Percentiles rank a stretch among this genome's conserved stretches.
Conservation (phyloP, 2,329 filamentous ascomycete species). For the Arthrobotrys musiformis region DNA sequence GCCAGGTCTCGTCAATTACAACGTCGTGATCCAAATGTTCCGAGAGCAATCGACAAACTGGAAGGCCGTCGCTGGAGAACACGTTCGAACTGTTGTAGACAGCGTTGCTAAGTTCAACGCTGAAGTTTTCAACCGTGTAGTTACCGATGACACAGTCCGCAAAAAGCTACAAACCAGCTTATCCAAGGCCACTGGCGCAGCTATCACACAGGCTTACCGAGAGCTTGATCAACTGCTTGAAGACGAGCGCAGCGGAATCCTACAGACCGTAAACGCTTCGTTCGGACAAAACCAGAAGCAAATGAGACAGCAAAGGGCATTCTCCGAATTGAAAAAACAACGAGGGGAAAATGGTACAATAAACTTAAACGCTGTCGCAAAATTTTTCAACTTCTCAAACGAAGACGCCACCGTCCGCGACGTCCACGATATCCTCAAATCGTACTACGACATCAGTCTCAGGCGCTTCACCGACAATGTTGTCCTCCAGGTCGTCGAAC, state of each 20-base stretch:
- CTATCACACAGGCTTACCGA: conserved; percentile 66
- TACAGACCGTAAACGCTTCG: conserved; percentile 68
- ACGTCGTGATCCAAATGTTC: conserved; percentile 66
- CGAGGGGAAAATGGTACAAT: conserved; percentile 53
- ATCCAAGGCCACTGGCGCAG: conserved; percentile 64
- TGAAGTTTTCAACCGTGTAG: conserved; percentile 64
- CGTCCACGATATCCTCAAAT: conserved; percentile 71
- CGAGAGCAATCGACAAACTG: conserved; percentile 69
- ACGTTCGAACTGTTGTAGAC: conserved; percentile 62
- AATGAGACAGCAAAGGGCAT: conserved; percentile 59
- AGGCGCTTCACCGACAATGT: conserved; percentile 74
- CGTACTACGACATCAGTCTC: conserved; percentile 72
- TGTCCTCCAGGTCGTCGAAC: conserved; percentile 69
- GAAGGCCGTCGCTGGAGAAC: conserved; percentile 65
- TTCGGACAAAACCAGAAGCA: conserved; percentile 67
- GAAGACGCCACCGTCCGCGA: conserved; percentile 62
- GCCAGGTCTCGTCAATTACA: conserved; percentile 64
- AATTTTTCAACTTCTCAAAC: conserved; percentile 45
- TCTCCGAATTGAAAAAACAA: conserved; percentile 54
- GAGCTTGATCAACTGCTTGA: conserved; percentile 68
- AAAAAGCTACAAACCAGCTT: conserved; percentile 65
- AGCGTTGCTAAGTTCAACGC: conserved; percentile 62
- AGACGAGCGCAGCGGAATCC: conserved; percentile 66
- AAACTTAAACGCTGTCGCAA: conserved; percentile 26
- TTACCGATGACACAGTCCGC: conserved; percentile 64